Evolutionary conservation across 1,139 yeast genomes (phyloP).

Genomic region (Yarrowia galli): DNA sequence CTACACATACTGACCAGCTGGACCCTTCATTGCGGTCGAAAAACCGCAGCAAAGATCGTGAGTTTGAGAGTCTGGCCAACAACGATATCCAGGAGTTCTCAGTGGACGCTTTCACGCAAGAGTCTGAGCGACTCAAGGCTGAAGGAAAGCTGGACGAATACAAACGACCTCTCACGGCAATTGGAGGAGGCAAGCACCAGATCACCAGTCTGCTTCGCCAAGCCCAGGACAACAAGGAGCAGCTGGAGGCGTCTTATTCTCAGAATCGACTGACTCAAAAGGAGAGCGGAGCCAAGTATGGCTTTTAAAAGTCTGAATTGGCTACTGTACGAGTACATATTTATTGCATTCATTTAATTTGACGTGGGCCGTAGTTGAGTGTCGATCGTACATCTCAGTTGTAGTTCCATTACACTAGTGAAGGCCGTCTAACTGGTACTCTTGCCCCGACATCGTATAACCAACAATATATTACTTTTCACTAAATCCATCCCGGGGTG

Average conservation of each 20-base stretch:
- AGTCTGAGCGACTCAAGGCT: constrained; percentile 44
- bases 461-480: constrained; percentile 3
- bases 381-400: no score
- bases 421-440: no score
- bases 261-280: constrained; percentile 43
- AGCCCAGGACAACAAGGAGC: constrained; percentile 48
- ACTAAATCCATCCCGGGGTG: background rate
- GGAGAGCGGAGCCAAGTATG: constrained; percentile 47
- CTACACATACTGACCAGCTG: no score
- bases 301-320: constrained; percentile 42
- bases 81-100: constrained; percentile 44
- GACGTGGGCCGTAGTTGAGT: no score
- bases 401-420: no score
- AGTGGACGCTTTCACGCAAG: constrained; percentile 47
- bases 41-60: constrained; percentile 24
- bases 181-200: constrained; percentile 49
- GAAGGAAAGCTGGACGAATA: constrained; percentile 44
- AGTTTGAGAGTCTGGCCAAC: constrained; percentile 36
- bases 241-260: constrained; percentile 47
- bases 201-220: constrained; percentile 46
- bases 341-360: constrained; percentile 3
- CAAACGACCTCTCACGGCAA: constrained; percentile 46
- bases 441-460: background rate
- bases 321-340: background rate
- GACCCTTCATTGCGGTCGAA: background rate